These are phyloP conservation scores for Lenwebbia sp. DNA, from an alignment of 345 rosid genomes.

Conservation along the genomic window DNA sequence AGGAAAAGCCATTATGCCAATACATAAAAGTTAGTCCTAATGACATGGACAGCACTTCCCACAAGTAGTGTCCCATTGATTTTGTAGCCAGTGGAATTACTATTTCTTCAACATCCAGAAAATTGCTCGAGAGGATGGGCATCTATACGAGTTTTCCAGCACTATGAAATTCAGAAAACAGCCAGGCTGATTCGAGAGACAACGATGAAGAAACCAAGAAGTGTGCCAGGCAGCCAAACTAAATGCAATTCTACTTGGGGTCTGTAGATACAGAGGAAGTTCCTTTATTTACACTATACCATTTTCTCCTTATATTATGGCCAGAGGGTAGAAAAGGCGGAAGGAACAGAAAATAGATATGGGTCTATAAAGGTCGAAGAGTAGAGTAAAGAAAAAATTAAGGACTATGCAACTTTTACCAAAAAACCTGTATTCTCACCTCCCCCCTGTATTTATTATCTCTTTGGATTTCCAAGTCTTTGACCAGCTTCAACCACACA, in stretches of 20 bases:
- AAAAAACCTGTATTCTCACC: conserved; percentile 31
- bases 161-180: not conserved
- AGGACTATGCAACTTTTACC: not conserved
- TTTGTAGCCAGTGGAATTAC: not conserved
- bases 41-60: not conserved
- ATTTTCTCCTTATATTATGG: not conserved
- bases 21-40: not conserved
- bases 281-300: not conserved
- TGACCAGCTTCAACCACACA: conserved; percentile 94
- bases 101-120: not conserved
- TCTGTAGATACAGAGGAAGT: not conserved
- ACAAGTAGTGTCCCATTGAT: not conserved
- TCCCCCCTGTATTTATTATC: conserved; percentile 85
- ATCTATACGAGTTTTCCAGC: not conserved
- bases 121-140: not conserved
- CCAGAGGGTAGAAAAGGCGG: not conserved
- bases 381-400: not conserved
- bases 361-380: not conserved
- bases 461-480: conserved; percentile 94
- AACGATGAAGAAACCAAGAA: not conserved
- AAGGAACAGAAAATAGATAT: not conserved
- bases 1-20: not conserved
- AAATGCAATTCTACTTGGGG: not conserved
- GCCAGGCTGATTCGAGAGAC: not conserved
- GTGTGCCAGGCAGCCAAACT: not conserved